Conservation (phyloP, 2,329 filamentous ascomycete species). For the Trichoderma sp. region DNA sequence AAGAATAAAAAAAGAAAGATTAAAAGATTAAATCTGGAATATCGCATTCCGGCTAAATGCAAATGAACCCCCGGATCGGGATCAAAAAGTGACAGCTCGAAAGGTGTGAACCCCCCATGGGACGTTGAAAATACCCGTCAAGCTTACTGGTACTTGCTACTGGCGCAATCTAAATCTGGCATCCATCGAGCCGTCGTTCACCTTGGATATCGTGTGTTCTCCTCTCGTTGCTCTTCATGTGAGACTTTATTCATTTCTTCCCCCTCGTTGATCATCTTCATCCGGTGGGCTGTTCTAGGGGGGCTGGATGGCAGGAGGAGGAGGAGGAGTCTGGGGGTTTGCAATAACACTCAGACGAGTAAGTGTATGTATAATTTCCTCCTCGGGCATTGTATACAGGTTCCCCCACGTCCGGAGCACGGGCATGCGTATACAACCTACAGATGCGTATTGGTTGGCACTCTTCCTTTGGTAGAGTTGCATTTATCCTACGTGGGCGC, state of each 20-base stretch:
- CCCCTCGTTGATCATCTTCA: too few relatives aligned
- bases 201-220: not conserved
- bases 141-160: not conserved
- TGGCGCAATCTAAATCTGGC: slow-evolving; percentile 26
- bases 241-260: too few relatives aligned
- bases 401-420: too few relatives aligned
- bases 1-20: not conserved
- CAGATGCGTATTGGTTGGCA: too few relatives aligned
- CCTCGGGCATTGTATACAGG: too few relatives aligned
- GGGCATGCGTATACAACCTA: too few relatives aligned
- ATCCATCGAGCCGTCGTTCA: slow-evolving; percentile 7
- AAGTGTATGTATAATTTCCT: too few relatives aligned
- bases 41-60: slow-evolving; percentile 15
- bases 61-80: slow-evolving; percentile 14
- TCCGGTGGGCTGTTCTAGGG: not conserved
- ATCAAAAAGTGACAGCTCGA: slow-evolving; percentile 19
- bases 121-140: not conserved
- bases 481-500: not conserved
- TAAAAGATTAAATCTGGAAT: not conserved
- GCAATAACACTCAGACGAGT: too few relatives aligned
- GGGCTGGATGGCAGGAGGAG: not conserved
- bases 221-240: not conserved
- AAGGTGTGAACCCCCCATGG: not conserved
- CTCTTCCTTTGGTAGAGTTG: not conserved
- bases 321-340: too few relatives aligned